Evolutionary conservation across 768 basidiomycete genomes (phyloP), one percentile per base, ranked within the genome.

Genomic region (Mycena crocata): DNA sequence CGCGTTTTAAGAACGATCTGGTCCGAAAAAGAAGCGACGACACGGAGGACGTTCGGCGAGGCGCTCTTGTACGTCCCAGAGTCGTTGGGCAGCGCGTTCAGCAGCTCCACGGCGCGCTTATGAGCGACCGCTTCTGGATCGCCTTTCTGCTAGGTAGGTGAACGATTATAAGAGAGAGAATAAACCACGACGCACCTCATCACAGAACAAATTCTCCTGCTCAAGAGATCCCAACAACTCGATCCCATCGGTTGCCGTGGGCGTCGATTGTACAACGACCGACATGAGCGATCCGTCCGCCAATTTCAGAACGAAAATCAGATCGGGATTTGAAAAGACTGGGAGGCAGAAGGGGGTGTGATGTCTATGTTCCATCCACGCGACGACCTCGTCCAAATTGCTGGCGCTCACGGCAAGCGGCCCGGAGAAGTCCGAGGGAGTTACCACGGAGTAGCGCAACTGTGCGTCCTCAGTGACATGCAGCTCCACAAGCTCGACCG

Each of bases 261-360:
- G 58, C 5, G 58, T 84, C 5, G 79, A 80, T 60, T 84, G 83
- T 26, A 85, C 62, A 2, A 78, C 80, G 9, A 84, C 83, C 83
- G 83, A 85, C 26, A 84, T 75, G 1, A 74, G 62, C 1, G 76
- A 73, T 12, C 73, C 76, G 32, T 82, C 79, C 3, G 72, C 70
- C 2, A 85, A 73, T 32, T 69, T 73, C 24, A 85, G 59, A 1
- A 82, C 74, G 35, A 85, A 83, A 13, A 85, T 48, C 5, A 83
- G 68, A 66, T 84, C 83, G 0, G 83, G 84, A 1, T 83, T 83
- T 1, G 72, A 71, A 2, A 48, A 64, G 39, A 80, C 78, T 1
- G 84, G 83, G 64, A 84, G 82, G 58, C 83, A 84, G 31, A 84
- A 73, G 1, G 83, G 76, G 3, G 78, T 69, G 32, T 76, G 72